A percentile compares a stretch with the other conserved stretches of the same genome.
These are phyloP conservation scores for Graphiopsis chlorocephala DNA, from an alignment of 2,329 filamentous ascomycete genomes.

Conservation along the genomic window DNA sequence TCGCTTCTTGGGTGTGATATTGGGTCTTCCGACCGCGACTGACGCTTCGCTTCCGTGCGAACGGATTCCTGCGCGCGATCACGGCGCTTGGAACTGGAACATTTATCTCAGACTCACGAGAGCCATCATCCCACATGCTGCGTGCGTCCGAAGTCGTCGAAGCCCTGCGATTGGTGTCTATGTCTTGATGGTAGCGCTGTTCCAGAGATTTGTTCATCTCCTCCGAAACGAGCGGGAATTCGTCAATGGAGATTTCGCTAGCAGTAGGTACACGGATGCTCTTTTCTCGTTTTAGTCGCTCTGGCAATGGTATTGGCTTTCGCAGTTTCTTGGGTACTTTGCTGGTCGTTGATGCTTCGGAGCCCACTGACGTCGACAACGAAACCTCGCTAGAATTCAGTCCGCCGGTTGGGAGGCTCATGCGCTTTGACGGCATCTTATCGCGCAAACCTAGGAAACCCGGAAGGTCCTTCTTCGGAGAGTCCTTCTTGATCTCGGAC, in stretches of 20 bases:
- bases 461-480: constrained; percentile 5
- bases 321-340: constrained; percentile 31
- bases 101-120: background rate
- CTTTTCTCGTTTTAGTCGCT: constrained; percentile 26
- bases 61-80: constrained; percentile 1
- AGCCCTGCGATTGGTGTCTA: constrained; percentile 4
- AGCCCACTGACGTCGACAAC: constrained; percentile 7
- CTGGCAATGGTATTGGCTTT: constrained; percentile 31
- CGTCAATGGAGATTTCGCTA: background rate
- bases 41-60: constrained; percentile 10
- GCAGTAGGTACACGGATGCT: background rate
- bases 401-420: constrained; percentile 6
- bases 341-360: constrained; percentile 3
- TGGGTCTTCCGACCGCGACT: constrained; percentile 5
- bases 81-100: background rate
- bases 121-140: constrained; percentile 15
- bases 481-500: background rate
- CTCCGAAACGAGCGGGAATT: constrained; percentile 2
- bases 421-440: constrained; percentile 2
- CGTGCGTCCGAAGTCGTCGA: background rate
- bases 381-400: constrained; percentile 15
- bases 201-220: constrained; percentile 11
- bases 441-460: background rate
- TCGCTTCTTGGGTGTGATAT: background rate
- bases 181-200: constrained; percentile 10